phyloP scores from a whole-genome alignment of 1,139 yeast species.

The Kodamaea sp. region DNA sequence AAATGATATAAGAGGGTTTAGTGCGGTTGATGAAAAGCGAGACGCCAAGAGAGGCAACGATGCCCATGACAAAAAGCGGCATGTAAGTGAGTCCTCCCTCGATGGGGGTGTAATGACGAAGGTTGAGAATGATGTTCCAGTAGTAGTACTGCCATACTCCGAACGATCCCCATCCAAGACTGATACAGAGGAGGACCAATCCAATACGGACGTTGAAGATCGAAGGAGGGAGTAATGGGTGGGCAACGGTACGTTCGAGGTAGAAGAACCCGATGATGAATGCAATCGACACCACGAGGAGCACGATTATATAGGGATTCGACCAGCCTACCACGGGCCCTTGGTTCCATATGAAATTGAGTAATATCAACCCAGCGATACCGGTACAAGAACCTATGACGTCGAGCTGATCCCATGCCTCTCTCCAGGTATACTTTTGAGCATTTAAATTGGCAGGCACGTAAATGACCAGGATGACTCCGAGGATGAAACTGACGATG shows the following conservation, averaged over 20 bases:
- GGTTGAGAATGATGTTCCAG: slow-evolving; percentile 43
- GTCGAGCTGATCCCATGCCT: slow-evolving; percentile 33
- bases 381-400: slow-evolving; percentile 49
- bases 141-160: slow-evolving; percentile 53
- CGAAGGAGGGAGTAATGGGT: slow-evolving; percentile 50
- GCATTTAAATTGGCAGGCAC: slow-evolving; percentile 42
- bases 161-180: slow-evolving; percentile 61
- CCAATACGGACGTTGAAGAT: slow-evolving; percentile 42
- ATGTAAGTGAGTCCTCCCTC: slow-evolving; percentile 45
- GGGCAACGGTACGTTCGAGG: slow-evolving; percentile 27
- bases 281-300: slow-evolving; percentile 43
- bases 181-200: slow-evolving; percentile 33
- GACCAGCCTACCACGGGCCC: slow-evolving; percentile 57
- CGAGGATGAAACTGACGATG: slow-evolving; percentile 34
- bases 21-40: slow-evolving; percentile 42
- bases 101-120: slow-evolving; percentile 47
- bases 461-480: slow-evolving; percentile 25
- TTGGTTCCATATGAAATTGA: slow-evolving; percentile 57
- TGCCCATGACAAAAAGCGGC: slow-evolving; percentile 49
- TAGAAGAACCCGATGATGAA: slow-evolving; percentile 34
- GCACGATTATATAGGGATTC: slow-evolving; percentile 44
- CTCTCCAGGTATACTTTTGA: slow-evolving; percentile 6
- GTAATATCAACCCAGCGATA: slow-evolving; percentile 45
- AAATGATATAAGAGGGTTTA: slow-evolving; percentile 47
- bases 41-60: slow-evolving; percentile 46